phyloP scores from a whole-genome alignment of 129 eudicot genomes.

The Tagetes erecta region DNA sequence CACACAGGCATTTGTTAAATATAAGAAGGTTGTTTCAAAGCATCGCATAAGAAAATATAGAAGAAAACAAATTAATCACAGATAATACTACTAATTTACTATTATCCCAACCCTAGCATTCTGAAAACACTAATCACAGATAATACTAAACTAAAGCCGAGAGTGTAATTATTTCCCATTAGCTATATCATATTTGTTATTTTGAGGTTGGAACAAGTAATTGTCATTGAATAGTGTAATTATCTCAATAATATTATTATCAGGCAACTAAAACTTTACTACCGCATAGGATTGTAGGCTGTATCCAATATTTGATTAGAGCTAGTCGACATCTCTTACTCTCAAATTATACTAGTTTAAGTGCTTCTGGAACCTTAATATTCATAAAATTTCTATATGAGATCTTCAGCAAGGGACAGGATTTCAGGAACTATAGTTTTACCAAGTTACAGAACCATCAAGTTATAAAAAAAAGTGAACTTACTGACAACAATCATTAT shows the following conservation, averaged over 20 bases:
- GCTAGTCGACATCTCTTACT: slow-evolving; percentile 4
- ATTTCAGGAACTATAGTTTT: slow-evolving; percentile 17
- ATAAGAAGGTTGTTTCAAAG: neutral
- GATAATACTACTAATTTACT: neutral
- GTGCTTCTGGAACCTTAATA: slow-evolving; percentile 18
- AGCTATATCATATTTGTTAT: slow-evolving; percentile 4
- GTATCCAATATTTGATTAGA: neutral
- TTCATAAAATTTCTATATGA: neutral
- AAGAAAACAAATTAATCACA: neutral
- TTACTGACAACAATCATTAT: slow-evolving; percentile 97
- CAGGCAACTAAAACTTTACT: slow-evolving; percentile 15
- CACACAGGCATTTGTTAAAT: neutral
- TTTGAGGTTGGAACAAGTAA: slow-evolving; percentile 12
- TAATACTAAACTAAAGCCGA: neutral
- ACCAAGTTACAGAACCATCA: slow-evolving; percentile 15
- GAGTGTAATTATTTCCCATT: neutral
- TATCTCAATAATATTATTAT: slow-evolving; percentile 10
- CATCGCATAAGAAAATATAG: neutral
- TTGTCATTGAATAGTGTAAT: neutral
- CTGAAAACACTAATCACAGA: neutral
- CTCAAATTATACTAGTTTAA: slow-evolving; percentile 3
- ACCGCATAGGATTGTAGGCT: slow-evolving; percentile 2
- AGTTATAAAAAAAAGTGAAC: slow-evolving; percentile 32
- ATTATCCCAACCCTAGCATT: neutral
- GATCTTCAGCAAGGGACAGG: neutral